phyloP scores from a whole-genome alignment of 2,329 filamentous ascomycete genomes.

The Ceratocystis colombiana region DNA sequence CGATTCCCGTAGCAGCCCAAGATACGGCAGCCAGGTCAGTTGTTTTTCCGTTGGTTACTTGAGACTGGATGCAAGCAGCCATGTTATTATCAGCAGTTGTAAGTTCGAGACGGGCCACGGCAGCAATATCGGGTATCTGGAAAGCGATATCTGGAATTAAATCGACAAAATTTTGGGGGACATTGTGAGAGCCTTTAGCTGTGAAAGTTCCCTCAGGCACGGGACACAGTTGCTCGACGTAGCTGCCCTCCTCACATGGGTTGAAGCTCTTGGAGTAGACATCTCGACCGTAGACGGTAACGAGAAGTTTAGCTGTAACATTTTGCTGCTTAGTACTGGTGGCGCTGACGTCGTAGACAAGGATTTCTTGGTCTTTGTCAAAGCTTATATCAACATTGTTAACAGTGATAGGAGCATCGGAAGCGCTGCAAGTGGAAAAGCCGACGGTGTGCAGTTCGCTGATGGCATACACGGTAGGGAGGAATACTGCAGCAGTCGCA shows the following conservation, averaged over 20 bases:
- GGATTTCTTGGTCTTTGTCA: constrained; percentile 59
- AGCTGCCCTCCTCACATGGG: constrained; percentile 61
- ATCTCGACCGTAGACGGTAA: constrained; percentile 73
- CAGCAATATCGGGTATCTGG: constrained; percentile 79
- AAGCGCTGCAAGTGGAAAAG: constrained; percentile 58
- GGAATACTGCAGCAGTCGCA: constrained; percentile 33
- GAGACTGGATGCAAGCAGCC: constrained; percentile 73
- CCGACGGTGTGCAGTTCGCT: constrained; percentile 72
- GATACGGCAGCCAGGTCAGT: constrained; percentile 63
- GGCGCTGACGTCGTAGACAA: constrained; percentile 75
- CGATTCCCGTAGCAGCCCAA: constrained; percentile 74
- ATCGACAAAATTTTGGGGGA: constrained; percentile 60
- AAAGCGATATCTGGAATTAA: constrained; percentile 85
- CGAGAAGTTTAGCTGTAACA: constrained; percentile 63
- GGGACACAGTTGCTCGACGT: constrained; percentile 64
- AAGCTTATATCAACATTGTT: constrained; percentile 68
- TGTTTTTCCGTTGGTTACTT: constrained; percentile 80
- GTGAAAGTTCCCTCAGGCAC: constrained; percentile 66
- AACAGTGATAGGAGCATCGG: constrained; percentile 50
- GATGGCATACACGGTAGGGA: constrained; percentile 46
- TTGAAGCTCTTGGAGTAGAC: constrained; percentile 75
- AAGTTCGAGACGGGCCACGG: constrained; percentile 69
- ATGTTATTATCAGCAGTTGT: constrained; percentile 45
- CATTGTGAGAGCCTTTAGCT: constrained; percentile 59
- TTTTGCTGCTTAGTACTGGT: constrained; percentile 64